Percentiles rank a stretch among this genome's conserved stretches.
These are phyloP conservation scores for Abrus precatorius DNA, from an alignment of 306 rosid genomes.

Conservation along the genomic window DNA sequence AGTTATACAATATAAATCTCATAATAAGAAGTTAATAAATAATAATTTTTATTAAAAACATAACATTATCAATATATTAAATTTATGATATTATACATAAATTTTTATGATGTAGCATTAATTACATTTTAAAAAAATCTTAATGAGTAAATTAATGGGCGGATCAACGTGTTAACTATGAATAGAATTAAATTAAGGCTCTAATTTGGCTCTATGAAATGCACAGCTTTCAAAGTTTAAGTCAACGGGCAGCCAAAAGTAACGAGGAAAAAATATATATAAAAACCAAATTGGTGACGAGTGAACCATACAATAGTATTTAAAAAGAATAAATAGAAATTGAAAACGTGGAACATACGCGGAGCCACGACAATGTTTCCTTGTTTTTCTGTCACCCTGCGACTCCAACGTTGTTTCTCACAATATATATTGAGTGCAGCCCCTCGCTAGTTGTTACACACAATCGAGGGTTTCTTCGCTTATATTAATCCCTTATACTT, in stretches of 20 bases:
- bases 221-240: background rate
- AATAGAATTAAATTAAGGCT: too few species aligned
- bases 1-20: too few species aligned
- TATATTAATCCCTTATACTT: constrained; percentile 10
- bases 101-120: too few species aligned
- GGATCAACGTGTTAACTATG: too few species aligned
- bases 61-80: too few species aligned
- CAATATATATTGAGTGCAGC: background rate
- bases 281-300: background rate
- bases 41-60: too few species aligned
- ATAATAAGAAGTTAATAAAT: too few species aligned
- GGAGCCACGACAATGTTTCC: constrained; percentile 23
- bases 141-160: too few species aligned
- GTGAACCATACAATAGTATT: background rate
- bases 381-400: background rate
- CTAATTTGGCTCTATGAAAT: background rate
- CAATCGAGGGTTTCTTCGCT: background rate
- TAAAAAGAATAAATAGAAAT: too few species aligned
- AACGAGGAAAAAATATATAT: too few species aligned
- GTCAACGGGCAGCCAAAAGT: background rate
- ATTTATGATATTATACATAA: too few species aligned
- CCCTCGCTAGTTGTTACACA: background rate
- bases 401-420: constrained; percentile 6
- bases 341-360: constrained; percentile 26
- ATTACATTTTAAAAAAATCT: too few species aligned